Evolutionary conservation across 176 grass and related monocot genomes (phyloP).

Genomic region (Oryza australiensis): DNA sequence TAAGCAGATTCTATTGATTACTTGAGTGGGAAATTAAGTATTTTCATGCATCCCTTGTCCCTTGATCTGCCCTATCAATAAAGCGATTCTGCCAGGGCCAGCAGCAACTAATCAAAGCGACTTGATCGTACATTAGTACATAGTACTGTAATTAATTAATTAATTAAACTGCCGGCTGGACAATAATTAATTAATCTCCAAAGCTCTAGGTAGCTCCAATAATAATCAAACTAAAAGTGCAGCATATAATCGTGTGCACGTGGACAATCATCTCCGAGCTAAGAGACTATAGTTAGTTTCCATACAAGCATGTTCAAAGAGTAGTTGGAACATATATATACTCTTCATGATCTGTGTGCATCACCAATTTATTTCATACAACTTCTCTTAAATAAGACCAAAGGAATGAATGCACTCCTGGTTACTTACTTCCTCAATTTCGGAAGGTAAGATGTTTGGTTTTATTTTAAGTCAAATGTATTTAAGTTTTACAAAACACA

Average conservation of each 20-base stretch:
- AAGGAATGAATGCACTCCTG: neutral
- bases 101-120: neutral
- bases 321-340: neutral
- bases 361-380: neutral
- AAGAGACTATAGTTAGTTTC: no score
- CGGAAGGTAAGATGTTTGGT: no score
- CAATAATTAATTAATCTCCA: neutral
- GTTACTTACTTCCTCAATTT: no score
- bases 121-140: neutral
- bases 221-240: neutral
- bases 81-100: neutral
- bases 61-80: neutral
- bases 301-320: neutral
- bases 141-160: neutral
- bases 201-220: neutral
- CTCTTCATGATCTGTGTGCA: neutral
- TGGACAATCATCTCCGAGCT: neutral
- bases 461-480: no score
- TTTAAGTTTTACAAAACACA: no score
- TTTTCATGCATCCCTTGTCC: no score
- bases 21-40: no score
- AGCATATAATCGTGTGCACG: neutral
- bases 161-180: neutral
- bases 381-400: neutral
- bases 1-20: no score